Conservation (phyloP, 2,329 filamentous ascomycete genomes). For the Sodiomyces alkalinus region DNA sequence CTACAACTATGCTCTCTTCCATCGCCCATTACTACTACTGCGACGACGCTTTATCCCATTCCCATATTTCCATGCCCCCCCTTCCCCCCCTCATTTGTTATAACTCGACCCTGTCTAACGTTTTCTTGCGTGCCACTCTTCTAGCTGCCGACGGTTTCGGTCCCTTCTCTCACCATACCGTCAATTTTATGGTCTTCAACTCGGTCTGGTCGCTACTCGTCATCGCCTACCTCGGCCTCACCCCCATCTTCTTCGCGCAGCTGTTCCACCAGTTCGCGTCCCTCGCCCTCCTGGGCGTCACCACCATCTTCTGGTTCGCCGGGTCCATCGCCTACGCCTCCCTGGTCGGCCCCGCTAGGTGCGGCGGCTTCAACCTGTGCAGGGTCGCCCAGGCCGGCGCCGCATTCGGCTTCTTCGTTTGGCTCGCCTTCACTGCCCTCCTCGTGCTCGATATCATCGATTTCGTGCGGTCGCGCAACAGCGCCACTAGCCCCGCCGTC, state of each 20-base stretch:
- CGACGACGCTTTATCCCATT: too few relatives aligned
- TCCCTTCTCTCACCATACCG: conserved; percentile 28
- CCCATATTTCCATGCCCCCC: not conserved
- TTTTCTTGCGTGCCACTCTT: not conserved
- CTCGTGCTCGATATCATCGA: conserved; percentile 30
- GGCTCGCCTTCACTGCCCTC: conserved; percentile 32
- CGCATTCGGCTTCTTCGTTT: conserved; percentile 53
- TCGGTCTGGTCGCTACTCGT: conserved; percentile 62
- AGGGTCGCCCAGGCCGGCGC: conserved; percentile 45
- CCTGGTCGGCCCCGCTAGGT: conserved; percentile 37
- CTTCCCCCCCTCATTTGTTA: not conserved
- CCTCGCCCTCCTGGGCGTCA: conserved; percentile 53
- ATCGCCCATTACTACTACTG: too few relatives aligned
- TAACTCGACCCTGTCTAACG: not conserved
- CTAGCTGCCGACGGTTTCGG: conserved; percentile 36
- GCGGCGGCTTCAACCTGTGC: conserved; percentile 42
- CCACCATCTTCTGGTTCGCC: conserved; percentile 80
- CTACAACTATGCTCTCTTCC: too few relatives aligned
- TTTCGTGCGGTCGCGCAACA: conserved; percentile 24
- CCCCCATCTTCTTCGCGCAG: conserved; percentile 45
- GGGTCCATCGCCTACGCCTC: conserved; percentile 67
- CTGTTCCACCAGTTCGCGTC: conserved; percentile 50
- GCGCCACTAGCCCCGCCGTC: conserved; percentile 8
- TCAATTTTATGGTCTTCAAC: conserved; percentile 71
- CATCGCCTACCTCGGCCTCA: conserved; percentile 53